Base-by-base conservation (phyloP, 345 rosid species). In the Eucalyptus melliodora region DNA sequence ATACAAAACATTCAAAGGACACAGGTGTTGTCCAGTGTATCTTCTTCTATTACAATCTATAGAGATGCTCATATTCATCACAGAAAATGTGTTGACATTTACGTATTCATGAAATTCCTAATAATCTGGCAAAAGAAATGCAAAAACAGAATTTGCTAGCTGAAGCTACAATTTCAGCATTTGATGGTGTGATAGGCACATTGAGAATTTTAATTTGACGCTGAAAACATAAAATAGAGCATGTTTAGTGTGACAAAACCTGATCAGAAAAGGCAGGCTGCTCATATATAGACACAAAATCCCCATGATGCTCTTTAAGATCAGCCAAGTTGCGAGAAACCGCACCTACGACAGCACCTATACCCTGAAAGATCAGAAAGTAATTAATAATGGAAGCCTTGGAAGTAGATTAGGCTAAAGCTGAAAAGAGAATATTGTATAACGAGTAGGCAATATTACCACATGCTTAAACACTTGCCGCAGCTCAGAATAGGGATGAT, bases 401-500 rank as follows among this genome's bases (percentile, higher is more conserved):
- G 88, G 42, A 16, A 67, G 51, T 65, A 87, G 69, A 89, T 86
- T 16, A 86, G 34, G 9, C 45, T 72, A 37, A 72, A 5, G 44
- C 14, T 72, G 82, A 34, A 72, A 72, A 5, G 26, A 34, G 82
- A 72, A 34, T 19, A 17, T 5, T 72, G 15, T 72, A 34, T 34
- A 72, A 72, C 7, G 30, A 49, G 51, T 26, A 44, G 34, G 82
- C 80, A 89, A 55, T 67, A 81, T 34, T 98, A 98, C 99, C 99
- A 98, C 99, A 89, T 98, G 99, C 94, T 96, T 98, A 89, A 96
- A 94, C 49, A 98, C 99, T 96, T 97, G 99, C 89, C 94, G 99
- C 92, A 98, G 95, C 94, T 97, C 98, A n/a, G 99, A 97, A 91
- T 97, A 98, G 59, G 99, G 99, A 94, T 98, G 99, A 93, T 97